Percentiles rank a stretch among this genome's conserved stretches.
Conservation (phyloP, 2,329 filamentous ascomycete genomes). For the Mycosphaerella arachidis region DNA sequence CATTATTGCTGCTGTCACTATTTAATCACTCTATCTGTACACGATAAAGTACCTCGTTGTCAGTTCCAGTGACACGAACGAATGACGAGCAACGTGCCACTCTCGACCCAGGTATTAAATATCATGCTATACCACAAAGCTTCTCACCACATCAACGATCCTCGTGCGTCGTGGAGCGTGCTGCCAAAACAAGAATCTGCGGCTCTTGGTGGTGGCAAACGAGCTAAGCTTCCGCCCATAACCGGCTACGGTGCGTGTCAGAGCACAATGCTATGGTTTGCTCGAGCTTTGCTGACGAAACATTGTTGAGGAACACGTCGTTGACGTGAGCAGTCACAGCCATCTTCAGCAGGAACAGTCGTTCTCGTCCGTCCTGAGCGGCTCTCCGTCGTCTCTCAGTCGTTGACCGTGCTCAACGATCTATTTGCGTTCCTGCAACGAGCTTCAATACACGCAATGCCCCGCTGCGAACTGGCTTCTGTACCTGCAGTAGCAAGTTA, state of each 20-base stretch:
- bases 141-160: neutral
- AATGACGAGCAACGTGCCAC: neutral
- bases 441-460: neutral
- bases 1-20: neutral
- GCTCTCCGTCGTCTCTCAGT: too few relatives aligned
- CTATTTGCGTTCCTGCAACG: neutral
- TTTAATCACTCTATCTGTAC: neutral
- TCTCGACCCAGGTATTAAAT: neutral
- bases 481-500: conserved; percentile 7
- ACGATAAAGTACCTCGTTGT: neutral
- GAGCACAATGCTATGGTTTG: neutral
- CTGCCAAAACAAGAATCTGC: neutral
- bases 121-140: neutral
- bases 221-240: conserved; percentile 8
- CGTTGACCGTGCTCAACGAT: too few relatives aligned
- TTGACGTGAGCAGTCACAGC: too few relatives aligned
- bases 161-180: neutral
- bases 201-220: neutral
- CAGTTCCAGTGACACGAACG: neutral
- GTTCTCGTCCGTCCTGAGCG: too few relatives aligned
- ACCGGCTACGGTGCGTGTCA: conserved; percentile 6
- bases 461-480: neutral
- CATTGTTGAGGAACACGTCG: too few relatives aligned
- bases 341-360: too few relatives aligned
- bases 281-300: neutral